phyloP scores from a whole-genome alignment of 2,329 filamentous ascomycete species.

The Pseudocercospora pini-densiflorae region DNA sequence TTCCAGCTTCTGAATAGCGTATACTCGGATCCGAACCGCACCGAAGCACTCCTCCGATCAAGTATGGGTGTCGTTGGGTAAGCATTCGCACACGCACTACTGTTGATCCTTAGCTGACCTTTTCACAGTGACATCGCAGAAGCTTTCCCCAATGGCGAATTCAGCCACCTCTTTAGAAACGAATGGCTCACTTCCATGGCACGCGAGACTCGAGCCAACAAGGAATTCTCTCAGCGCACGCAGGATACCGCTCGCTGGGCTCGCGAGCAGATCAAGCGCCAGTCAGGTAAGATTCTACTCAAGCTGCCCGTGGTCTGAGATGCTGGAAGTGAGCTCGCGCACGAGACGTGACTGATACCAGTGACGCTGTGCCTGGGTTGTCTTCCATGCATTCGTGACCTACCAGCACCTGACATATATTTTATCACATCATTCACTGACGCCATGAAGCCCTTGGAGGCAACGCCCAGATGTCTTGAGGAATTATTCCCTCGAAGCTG shows the following conservation, averaged over 20 bases:
- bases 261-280: conserved; percentile 94
- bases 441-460: conserved; percentile 11
- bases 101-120: conserved; percentile 43
- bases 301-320: neutral
- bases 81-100: conserved; percentile 40
- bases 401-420: neutral
- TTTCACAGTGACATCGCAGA: conserved; percentile 81
- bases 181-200: conserved; percentile 91
- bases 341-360: neutral
- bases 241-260: conserved; percentile 97
- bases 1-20: conserved; percentile 85
- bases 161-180: conserved; percentile 80
- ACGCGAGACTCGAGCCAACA: conserved; percentile 87
- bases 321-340: neutral
- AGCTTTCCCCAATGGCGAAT: conserved; percentile 88
- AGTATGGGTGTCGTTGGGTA: conserved; percentile 98
- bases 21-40: conserved; percentile 81
- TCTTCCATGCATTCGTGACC: neutral
- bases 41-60: conserved; percentile 89
- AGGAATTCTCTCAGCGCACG: conserved; percentile 82
- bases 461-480: conserved; percentile 22
- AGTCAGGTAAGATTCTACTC: conserved; percentile 50
- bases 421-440: conserved; percentile 12
- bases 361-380: neutral
- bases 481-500: neutral